phyloP scores from a whole-genome alignment of 192 early-diverging fungal species.

The Obelidium mucronatum region DNA sequence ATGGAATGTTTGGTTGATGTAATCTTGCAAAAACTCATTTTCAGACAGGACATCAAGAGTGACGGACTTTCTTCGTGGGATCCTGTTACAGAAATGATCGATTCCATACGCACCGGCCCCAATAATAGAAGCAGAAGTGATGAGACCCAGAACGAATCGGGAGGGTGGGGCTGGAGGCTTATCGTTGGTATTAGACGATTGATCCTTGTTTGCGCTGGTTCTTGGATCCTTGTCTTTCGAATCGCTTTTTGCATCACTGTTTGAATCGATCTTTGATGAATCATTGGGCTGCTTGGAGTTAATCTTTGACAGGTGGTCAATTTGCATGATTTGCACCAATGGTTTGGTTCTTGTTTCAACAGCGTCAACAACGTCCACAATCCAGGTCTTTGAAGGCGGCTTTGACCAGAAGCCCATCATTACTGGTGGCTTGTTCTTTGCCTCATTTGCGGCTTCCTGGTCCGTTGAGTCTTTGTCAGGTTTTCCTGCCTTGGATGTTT shows the following conservation, averaged over 20 bases:
- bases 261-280: no score
- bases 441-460: no score
- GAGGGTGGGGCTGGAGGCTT: background rate
- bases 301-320: no score
- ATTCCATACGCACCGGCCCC: background rate
- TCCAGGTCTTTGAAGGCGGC: background rate
- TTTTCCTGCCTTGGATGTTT: no score
- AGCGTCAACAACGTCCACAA: no score
- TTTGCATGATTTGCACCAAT: no score
- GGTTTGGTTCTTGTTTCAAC: no score
- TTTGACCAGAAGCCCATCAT: background rate
- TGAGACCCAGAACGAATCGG: background rate
- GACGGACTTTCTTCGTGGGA: background rate
- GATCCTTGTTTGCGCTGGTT: background rate
- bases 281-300: no score
- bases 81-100: slow-evolving; percentile 16
- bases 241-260: no score
- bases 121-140: background rate
- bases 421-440: no score
- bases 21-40: background rate
- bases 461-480: no score
- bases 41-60: background rate
- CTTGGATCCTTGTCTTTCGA: no score
- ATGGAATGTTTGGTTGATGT: slow-evolving; percentile 3
- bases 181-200: background rate